Evolutionary conservation across 2,329 filamentous ascomycete genomes (phyloP).

Genomic region (Curvularia spicifera): DNA sequence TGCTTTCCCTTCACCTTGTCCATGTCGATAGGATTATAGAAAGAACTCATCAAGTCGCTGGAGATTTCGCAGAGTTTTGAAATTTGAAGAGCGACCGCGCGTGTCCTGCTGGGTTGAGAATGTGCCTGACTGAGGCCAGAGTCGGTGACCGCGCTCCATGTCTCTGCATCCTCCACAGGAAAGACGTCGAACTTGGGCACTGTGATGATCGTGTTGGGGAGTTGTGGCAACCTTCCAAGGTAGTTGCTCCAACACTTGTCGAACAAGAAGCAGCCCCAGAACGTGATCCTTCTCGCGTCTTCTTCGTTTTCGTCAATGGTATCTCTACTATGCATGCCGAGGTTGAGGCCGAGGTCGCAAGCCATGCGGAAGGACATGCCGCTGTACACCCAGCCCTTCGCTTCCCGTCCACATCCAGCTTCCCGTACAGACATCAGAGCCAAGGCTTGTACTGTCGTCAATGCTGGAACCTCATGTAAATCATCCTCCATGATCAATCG

Average conservation of each 20-base stretch:
- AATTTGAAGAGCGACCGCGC: slow-evolving; percentile 75
- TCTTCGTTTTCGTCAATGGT: slow-evolving; percentile 79
- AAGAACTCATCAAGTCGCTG: slow-evolving; percentile 84
- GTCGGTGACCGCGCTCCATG: slow-evolving; percentile 90
- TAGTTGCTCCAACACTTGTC: slow-evolving; percentile 99
- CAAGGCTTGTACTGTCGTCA: slow-evolving; percentile 91
- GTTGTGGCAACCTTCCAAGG: slow-evolving; percentile 85
- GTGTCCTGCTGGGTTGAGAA: slow-evolving; percentile 80
- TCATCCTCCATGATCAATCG: slow-evolving; percentile 87
- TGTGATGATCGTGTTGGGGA: slow-evolving; percentile 79
- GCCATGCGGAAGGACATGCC: slow-evolving; percentile 99
- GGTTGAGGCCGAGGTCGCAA: slow-evolving; percentile 87
- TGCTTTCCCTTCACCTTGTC: slow-evolving; percentile 73
- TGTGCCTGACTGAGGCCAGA: slow-evolving; percentile 74
- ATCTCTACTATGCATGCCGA: slow-evolving; percentile 66
- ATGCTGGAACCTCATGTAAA: slow-evolving; percentile 85
- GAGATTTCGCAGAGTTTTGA: slow-evolving; percentile 90
- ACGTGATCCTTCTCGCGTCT: slow-evolving; percentile 88
- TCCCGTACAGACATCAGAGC: slow-evolving; percentile 96
- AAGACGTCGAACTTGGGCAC: slow-evolving; percentile 91
- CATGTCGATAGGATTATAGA: slow-evolving; percentile 79
- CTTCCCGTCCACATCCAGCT: slow-evolving; percentile 90
- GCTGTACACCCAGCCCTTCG: slow-evolving; percentile 97
- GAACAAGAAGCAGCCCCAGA: slow-evolving; percentile 98
- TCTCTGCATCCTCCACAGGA: slow-evolving; percentile 81